Evolutionary conservation across 2,329 filamentous ascomycete genomes (phyloP).

Genomic region (Lasiodiplodia theobromae): DNA sequence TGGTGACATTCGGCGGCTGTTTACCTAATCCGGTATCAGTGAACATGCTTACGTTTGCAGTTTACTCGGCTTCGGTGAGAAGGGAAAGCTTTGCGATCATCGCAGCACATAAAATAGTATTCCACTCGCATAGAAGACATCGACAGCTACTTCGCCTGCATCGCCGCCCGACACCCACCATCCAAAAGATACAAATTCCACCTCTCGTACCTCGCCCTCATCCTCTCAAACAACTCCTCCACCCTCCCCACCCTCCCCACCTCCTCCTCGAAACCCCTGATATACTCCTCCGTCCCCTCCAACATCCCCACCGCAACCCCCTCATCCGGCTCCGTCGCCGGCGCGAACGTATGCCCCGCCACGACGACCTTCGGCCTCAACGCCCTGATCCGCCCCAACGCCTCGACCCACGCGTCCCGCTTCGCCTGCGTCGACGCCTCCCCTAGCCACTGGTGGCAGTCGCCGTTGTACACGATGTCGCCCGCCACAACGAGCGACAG

Average conservation of each 20-base stretch:
- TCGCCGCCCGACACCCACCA: not conserved
- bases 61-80: too few species aligned
- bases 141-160: not conserved
- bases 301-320: not conserved
- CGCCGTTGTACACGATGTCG: slow-evolving; percentile 48
- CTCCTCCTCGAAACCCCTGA: not conserved
- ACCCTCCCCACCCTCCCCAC: not conserved
- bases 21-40: too few species aligned
- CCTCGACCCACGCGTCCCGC: slow-evolving; percentile 43
- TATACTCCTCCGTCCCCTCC: not conserved
- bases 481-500: slow-evolving; percentile 47
- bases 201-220: not conserved
- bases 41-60: too few species aligned
- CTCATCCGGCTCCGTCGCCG: not conserved
- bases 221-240: not conserved
- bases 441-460: slow-evolving; percentile 45
- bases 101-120: too few species aligned
- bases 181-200: not conserved
- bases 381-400: slow-evolving; percentile 41
- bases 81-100: too few species aligned
- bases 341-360: slow-evolving; percentile 38
- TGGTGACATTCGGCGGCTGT: too few species aligned
- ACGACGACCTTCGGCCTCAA: slow-evolving; percentile 44
- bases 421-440: slow-evolving; percentile 45
- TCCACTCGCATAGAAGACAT: slow-evolving; percentile 3